These are phyloP conservation scores for Neurospora africana DNA, from an alignment of 495 filamentous ascomycete species.

Conservation along the genomic window DNA sequence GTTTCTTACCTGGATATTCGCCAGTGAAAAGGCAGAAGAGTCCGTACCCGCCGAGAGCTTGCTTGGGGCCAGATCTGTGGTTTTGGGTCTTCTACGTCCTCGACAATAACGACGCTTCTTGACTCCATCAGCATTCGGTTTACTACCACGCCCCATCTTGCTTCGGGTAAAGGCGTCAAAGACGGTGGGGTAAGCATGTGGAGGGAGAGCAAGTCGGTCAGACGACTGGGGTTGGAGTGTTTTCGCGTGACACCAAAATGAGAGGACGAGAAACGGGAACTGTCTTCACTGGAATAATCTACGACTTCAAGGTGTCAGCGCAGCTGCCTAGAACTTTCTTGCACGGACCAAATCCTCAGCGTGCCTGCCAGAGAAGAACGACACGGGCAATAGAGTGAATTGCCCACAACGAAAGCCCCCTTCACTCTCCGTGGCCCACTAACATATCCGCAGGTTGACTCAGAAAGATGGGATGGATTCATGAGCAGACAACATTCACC, in stretches of 20 bases:
- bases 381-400: not conserved
- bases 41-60: not conserved
- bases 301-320: not conserved
- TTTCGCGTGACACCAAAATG: not conserved
- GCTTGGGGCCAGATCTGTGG: not conserved
- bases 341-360: not conserved
- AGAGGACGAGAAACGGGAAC: not conserved
- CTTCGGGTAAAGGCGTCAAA: not conserved
- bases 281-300: no score
- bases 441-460: not conserved
- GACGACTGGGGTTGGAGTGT: not conserved
- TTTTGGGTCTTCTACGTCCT: not conserved
- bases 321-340: not conserved
- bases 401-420: not conserved
- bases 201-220: not conserved
- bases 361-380: not conserved
- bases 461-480: not conserved
- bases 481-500: not conserved
- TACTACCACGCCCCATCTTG: not conserved
- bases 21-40: not conserved
- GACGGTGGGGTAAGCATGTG: not conserved
- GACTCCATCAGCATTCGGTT: not conserved
- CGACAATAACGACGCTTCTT: not conserved
- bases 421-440: not conserved
- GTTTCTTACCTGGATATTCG: not conserved